Percentiles rank a stretch among this genome's conserved stretches.
These are phyloP conservation scores for Rosa chinensis DNA, from an alignment of 306 rosid genomes.

Conservation along the genomic window DNA sequence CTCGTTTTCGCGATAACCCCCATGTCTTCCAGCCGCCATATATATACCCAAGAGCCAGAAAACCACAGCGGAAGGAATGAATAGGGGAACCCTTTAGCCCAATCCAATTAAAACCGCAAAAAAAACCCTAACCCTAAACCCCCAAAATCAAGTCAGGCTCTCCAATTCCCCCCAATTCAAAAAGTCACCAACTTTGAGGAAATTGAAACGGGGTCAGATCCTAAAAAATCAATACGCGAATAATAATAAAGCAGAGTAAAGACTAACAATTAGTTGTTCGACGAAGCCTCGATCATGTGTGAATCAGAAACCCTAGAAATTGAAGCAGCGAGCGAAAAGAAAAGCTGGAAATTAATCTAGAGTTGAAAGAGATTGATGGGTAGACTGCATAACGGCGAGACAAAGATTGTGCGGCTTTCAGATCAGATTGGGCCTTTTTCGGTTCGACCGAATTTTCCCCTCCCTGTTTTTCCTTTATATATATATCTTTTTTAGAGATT, in stretches of 20 bases:
- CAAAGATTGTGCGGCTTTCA: neutral
- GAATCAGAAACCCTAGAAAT: constrained; percentile 46
- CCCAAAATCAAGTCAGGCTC: neutral
- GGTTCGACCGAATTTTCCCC: neutral
- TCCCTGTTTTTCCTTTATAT: neutral
- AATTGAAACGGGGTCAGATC: constrained; percentile 31
- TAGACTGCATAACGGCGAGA: neutral
- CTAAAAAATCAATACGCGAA: constrained; percentile 12
- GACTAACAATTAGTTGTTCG: constrained; percentile 1
- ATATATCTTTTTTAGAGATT: neutral
- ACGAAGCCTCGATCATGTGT: neutral
- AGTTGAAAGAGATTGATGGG: constrained; percentile 19
- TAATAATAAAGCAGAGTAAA: constrained; percentile 4
- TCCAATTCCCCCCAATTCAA: constrained; percentile 6
- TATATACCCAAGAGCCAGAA: constrained; percentile 15
- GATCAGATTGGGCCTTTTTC: constrained; percentile 9
- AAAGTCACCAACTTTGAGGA: neutral
- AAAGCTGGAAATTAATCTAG: constrained; percentile 15
- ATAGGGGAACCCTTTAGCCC: constrained; percentile 24
- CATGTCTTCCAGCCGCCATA: constrained; percentile 95
- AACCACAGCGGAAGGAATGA: constrained; percentile 10
- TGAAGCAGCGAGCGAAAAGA: constrained; percentile 4
- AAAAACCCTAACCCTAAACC: constrained; percentile 45
- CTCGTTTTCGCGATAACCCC: constrained; percentile 72
- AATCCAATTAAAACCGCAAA: constrained; percentile 18